Evolutionary conservation across 1,139 yeast genomes (phyloP).

Genomic region (Pichia sp.): DNA sequence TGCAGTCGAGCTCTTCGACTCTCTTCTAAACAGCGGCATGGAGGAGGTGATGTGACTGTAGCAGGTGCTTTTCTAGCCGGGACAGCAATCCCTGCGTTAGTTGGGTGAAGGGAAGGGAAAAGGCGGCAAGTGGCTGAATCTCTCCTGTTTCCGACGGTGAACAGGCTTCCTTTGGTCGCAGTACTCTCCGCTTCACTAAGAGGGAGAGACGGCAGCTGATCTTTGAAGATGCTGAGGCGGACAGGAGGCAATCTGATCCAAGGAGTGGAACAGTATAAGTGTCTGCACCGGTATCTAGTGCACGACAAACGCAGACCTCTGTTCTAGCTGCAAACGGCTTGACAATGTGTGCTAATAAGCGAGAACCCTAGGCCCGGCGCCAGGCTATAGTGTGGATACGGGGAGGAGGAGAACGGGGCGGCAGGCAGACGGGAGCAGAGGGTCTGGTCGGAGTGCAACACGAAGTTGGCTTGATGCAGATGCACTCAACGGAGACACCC

Average conservation of each 20-base stretch:
- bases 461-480: neutral
- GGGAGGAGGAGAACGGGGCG: neutral
- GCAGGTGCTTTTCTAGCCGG: neutral
- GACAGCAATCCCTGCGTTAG: neutral
- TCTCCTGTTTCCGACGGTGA: no score
- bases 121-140: neutral
- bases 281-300: neutral
- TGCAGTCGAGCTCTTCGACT: slow-evolving; percentile 14
- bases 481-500: neutral
- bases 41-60: neutral
- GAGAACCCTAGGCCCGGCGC: neutral
- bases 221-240: no score
- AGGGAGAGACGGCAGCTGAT: no score
- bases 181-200: no score
- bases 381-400: neutral
- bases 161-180: no score
- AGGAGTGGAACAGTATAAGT: no score
- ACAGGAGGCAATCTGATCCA: no score
- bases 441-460: neutral
- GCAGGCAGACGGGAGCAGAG: neutral
- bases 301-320: neutral
- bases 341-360: neutral
- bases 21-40: slow-evolving; percentile 25
- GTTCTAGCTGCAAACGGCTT: neutral
- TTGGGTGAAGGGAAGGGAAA: neutral